These are phyloP conservation scores for Myrmaecium sp. DNA, from an alignment of 2,329 filamentous ascomycete species.

Conservation along the genomic window DNA sequence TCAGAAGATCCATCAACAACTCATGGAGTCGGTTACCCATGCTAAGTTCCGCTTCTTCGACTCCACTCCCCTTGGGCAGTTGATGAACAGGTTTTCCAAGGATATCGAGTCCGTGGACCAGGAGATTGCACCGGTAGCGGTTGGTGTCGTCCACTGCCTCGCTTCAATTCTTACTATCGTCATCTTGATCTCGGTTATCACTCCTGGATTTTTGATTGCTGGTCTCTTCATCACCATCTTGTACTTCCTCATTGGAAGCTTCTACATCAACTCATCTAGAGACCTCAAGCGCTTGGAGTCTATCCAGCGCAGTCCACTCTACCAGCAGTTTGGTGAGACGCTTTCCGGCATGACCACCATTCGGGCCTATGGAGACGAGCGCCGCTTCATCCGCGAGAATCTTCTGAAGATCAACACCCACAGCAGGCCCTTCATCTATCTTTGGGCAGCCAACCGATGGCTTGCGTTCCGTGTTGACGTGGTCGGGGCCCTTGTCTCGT, in stretches of 20 bases:
- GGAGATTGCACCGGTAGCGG: conserved; percentile 83
- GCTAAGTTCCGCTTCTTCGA: conserved; percentile 98
- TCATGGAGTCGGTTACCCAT: conserved; percentile 65
- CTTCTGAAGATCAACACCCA: conserved; percentile 76
- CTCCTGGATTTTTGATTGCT: conserved; percentile 77
- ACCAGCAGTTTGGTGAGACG: conserved; percentile 96
- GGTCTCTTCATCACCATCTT: conserved; percentile 68
- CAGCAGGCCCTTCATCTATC: conserved; percentile 81
- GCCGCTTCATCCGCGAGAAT: conserved; percentile 86
- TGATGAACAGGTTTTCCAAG: conserved; percentile 98
- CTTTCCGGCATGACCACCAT: conserved; percentile 91
- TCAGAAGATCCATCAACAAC: conserved; percentile 58
- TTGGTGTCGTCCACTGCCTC: conserved; percentile 52
- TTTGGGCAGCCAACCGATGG: conserved; percentile 97
- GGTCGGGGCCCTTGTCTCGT: conserved; percentile 77
- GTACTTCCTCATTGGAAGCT: conserved; percentile 67
- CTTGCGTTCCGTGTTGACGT: conserved; percentile 83
- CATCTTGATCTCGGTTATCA: conserved; percentile 71
- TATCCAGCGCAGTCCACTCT: conserved; percentile 81
- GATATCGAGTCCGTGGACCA: conserved; percentile 91
- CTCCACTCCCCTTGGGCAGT: conserved; percentile 80
- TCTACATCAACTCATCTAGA: conserved; percentile 85
- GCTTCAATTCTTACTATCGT: conserved; percentile 69
- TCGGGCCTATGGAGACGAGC: conserved; percentile 85
- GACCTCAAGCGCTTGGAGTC: conserved; percentile 93